phyloP scores from a whole-genome alignment of 495 filamentous ascomycete genomes.

The Elaphomyces granulatus region DNA sequence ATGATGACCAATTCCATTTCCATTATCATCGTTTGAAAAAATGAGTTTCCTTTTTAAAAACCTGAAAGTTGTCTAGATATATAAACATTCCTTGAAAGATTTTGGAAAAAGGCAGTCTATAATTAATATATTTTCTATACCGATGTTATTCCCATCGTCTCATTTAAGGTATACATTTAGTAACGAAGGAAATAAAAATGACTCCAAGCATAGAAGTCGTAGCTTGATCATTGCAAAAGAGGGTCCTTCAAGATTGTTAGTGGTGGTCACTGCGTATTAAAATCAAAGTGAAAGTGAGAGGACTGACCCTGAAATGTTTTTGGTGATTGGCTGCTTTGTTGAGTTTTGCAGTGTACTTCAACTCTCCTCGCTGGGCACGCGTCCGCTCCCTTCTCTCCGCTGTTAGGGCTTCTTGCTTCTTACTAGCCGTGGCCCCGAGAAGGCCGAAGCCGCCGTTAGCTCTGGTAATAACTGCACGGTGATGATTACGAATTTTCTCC shows the following conservation, averaged over 20 bases:
- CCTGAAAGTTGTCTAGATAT: too few species aligned
- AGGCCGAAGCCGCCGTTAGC: conserved; percentile 64
- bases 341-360: conserved; percentile 44
- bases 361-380: conserved; percentile 43
- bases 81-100: too few species aligned
- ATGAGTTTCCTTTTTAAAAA: too few species aligned
- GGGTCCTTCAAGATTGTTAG: conserved; percentile 26
- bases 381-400: conserved; percentile 53
- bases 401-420: conserved; percentile 47
- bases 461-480: conserved; percentile 46
- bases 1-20: too few species aligned
- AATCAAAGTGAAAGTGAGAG: neutral
- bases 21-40: too few species aligned
- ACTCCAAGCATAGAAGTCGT: too few species aligned
- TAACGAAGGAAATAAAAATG: too few species aligned
- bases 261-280: neutral
- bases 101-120: too few species aligned
- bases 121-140: too few species aligned
- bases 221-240: conserved; percentile 32
- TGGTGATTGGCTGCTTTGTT: conserved; percentile 53
- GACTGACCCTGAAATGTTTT: conserved; percentile 60
- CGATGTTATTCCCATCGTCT: too few species aligned
- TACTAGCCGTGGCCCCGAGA: conserved; percentile 54
- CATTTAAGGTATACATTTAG: too few species aligned
- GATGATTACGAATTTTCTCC: conserved; percentile 26